Conservation (phyloP, 345 rosid genomes). For the Jatropha curcas region DNA sequence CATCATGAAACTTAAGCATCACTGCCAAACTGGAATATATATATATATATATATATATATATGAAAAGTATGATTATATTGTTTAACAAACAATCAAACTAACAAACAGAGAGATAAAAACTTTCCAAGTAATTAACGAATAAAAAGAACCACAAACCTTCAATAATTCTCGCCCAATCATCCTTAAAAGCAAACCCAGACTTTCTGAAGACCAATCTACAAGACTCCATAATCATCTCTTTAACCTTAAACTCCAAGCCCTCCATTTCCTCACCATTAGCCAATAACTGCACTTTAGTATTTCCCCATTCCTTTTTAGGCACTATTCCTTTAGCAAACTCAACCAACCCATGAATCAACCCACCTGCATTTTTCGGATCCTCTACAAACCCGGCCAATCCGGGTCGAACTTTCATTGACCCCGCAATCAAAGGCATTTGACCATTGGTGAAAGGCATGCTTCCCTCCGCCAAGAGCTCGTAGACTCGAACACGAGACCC, state of each 20-base stretch:
- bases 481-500: constrained; percentile 32
- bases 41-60: too few species aligned
- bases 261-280: constrained; percentile 20
- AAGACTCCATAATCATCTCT: constrained; percentile 29
- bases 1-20: too few species aligned
- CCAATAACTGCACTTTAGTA: constrained; percentile 37
- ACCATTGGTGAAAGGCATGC: constrained; percentile 11
- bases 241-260: constrained; percentile 17
- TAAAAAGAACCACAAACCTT: constrained; percentile 29
- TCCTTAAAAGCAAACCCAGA: constrained; percentile 46
- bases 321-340: constrained; percentile 34
- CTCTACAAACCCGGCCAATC: constrained; percentile 23
- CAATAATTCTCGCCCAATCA: constrained; percentile 41
- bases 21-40: too few species aligned
- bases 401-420: constrained; percentile 22
- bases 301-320: constrained; percentile 41
- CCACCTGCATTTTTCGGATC: constrained; percentile 26
- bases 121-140: background rate
- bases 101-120: background rate
- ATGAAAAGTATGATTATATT: too few species aligned
- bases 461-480: constrained; percentile 38
- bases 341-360: constrained; percentile 30
- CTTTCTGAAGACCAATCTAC: constrained; percentile 35
- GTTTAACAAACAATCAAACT: too few species aligned
- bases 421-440: constrained; percentile 36